A percentile compares a stretch with the other conserved stretches of the same genome.
phyloP scores from a whole-genome alignment of 2,329 filamentous ascomycete species.

The Magnaporthiopsis rhizophila region DNA sequence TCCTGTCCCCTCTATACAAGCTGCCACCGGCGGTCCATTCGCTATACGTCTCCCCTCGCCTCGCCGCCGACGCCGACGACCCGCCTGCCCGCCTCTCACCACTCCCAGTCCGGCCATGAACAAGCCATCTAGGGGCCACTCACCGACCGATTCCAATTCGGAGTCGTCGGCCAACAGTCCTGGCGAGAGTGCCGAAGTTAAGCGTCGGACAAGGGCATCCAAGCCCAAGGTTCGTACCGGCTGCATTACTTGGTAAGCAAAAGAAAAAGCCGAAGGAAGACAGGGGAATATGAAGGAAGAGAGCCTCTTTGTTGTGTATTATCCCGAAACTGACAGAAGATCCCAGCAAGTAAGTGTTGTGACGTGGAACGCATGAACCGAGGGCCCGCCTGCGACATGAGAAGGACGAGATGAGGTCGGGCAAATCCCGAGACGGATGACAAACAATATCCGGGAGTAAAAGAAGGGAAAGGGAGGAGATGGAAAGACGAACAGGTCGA shows the following conservation, averaged over 20 bases:
- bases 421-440: neutral
- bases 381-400: too few species aligned
- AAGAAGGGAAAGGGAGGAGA: neutral
- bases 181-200: neutral
- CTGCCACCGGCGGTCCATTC: neutral
- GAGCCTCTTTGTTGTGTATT: neutral
- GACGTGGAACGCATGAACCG: neutral
- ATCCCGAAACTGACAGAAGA: slow-evolving; percentile 10
- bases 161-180: slow-evolving; percentile 5
- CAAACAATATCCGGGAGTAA: neutral
- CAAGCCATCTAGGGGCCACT: slow-evolving; percentile 1
- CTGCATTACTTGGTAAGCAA: slow-evolving; percentile 30
- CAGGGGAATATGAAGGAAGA: neutral
- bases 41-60: neutral
- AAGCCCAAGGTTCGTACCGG: slow-evolving; percentile 31
- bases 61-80: neutral
- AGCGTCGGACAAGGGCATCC: slow-evolving; percentile 23
- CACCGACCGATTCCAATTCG: slow-evolving; percentile 7
- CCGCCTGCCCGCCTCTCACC: neutral
- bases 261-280: neutral
- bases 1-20: too few species aligned
- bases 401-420: neutral
- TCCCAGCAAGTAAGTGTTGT: slow-evolving; percentile 20
- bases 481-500: neutral
- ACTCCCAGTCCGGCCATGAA: neutral